These are phyloP conservation scores for Saraca asoca DNA, from an alignment of 331 rosid species.

Conservation along the genomic window DNA sequence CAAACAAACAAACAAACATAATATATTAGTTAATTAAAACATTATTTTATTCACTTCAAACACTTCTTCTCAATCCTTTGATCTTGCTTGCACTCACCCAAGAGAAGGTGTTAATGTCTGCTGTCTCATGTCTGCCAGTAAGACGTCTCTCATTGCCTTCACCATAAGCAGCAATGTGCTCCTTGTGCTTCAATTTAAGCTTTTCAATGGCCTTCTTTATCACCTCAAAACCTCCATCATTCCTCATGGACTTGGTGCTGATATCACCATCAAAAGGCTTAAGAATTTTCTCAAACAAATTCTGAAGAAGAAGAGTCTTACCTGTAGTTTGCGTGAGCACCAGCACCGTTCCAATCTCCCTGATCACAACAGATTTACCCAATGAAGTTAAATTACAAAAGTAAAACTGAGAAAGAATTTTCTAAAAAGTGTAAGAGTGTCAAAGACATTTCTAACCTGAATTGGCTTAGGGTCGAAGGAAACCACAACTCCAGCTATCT, in stretches of 20 bases:
- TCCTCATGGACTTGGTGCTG: slow-evolving; percentile 92
- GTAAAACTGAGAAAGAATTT: not conserved
- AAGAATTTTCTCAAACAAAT: not conserved
- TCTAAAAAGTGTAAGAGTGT: not conserved
- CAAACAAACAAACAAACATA: not conserved
- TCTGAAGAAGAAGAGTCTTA: slow-evolving; percentile 2
- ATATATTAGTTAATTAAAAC: not conserved
- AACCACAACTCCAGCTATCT: slow-evolving; percentile 80
- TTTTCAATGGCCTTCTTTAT: slow-evolving; percentile 84
- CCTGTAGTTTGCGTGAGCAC: slow-evolving; percentile 99
- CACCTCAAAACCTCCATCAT: slow-evolving; percentile 70
- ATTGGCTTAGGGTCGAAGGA: slow-evolving; percentile 98
- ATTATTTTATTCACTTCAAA: too few species aligned
- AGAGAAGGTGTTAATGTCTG: slow-evolving; percentile 73
- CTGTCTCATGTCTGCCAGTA: slow-evolving; percentile 89
- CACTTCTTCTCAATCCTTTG: not conserved
- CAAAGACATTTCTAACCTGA: slow-evolving; percentile 42
- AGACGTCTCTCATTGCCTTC: slow-evolving; percentile 96
- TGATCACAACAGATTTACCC: slow-evolving; percentile 14
- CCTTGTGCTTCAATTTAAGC: slow-evolving; percentile 72
- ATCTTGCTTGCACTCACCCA: slow-evolving; percentile 57
- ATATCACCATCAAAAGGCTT: slow-evolving; percentile 15
- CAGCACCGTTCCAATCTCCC: slow-evolving; percentile 99
- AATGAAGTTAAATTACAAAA: slow-evolving; percentile 8
- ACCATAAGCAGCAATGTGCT: slow-evolving; percentile 93